Conservation (phyloP, 345 rosid species). For the Populus euphratica region DNA sequence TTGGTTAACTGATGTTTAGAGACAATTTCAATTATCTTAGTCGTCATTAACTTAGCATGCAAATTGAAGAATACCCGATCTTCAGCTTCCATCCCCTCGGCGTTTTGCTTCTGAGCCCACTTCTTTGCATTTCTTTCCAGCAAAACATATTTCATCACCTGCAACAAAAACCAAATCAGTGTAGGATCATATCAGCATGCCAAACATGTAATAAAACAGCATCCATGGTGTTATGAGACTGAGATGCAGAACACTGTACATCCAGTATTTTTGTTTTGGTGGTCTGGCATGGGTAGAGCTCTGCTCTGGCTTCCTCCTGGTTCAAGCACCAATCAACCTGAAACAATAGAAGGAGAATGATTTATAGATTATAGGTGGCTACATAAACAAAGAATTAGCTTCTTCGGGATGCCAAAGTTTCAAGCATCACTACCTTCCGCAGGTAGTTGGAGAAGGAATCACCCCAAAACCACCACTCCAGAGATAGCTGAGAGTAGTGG, state of each 20-base stretch:
- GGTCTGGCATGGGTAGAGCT: not conserved
- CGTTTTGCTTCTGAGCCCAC: constrained; percentile 4
- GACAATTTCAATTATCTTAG: not conserved
- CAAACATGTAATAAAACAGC: not conserved
- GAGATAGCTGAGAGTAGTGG: constrained; percentile 13
- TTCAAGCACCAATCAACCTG: constrained; percentile 21
- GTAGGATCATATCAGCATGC: not conserved
- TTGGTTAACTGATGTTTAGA: not conserved
- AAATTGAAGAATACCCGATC: not conserved
- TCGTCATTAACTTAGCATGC: not conserved
- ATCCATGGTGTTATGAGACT: not conserved
- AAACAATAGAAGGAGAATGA: not conserved
- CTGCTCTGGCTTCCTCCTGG: constrained; percentile 12
- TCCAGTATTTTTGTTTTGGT: constrained; percentile 4
- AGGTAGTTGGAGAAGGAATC: constrained; percentile 4
- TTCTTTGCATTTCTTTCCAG: constrained; percentile 9
- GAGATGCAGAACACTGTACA: not conserved
- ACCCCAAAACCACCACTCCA: constrained; percentile 11
- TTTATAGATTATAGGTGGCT: no score
- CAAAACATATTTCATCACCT: constrained; percentile 17
- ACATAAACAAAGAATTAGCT: not conserved
- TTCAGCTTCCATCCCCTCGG: not conserved
- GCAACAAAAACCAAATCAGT: not conserved
- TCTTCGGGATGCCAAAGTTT: not conserved
- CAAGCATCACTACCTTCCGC: constrained; percentile 1